These are phyloP conservation scores for Populus pruinosa DNA, from an alignment of 345 rosid species.

Conservation along the genomic window DNA sequence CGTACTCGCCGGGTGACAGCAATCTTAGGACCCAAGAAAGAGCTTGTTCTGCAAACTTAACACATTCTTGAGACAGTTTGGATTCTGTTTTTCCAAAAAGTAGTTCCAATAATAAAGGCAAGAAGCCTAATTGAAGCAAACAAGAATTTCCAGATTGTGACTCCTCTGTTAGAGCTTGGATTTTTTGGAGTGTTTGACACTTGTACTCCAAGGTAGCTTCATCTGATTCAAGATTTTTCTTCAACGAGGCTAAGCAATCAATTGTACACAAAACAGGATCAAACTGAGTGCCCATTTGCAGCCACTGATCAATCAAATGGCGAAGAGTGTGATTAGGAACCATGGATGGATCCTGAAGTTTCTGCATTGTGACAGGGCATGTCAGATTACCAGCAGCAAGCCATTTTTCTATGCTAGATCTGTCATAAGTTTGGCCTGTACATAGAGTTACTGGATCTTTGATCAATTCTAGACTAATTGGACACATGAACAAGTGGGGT, in stretches of 20 bases:
- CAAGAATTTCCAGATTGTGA: constrained; percentile 21
- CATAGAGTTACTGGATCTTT: constrained; percentile 65
- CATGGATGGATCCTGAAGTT: constrained; percentile 48
- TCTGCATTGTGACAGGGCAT: constrained; percentile 78
- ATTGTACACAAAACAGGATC: constrained; percentile 16
- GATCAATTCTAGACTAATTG: constrained; percentile 62
- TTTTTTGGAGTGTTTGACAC: constrained; percentile 26
- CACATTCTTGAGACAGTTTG: constrained; percentile 19
- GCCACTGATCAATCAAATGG: constrained; percentile 59
- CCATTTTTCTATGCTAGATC: constrained; percentile 66
- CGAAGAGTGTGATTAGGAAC: constrained; percentile 67
- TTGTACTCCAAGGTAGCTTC: constrained; percentile 23
- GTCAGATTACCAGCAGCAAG: constrained; percentile 55
- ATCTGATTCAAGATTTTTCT: constrained; percentile 38
- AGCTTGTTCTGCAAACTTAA: constrained; percentile 31
- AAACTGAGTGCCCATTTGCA: constrained; percentile 25
- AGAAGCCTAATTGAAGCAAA: constrained; percentile 40
- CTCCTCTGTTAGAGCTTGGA: constrained; percentile 26
- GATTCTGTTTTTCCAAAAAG: constrained; percentile 31
- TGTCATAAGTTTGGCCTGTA: constrained; percentile 73
- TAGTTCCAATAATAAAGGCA: constrained; percentile 41
- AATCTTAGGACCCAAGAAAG: constrained; percentile 37
- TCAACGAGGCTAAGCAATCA: constrained; percentile 33
- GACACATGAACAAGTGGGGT: constrained; percentile 62
- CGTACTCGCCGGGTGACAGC: constrained; percentile 24